Percentiles rank a stretch among this genome's conserved stretches.
Conservation (phyloP, 2,329 filamentous ascomycete genomes). For the Zymoseptoria ardabiliae region DNA sequence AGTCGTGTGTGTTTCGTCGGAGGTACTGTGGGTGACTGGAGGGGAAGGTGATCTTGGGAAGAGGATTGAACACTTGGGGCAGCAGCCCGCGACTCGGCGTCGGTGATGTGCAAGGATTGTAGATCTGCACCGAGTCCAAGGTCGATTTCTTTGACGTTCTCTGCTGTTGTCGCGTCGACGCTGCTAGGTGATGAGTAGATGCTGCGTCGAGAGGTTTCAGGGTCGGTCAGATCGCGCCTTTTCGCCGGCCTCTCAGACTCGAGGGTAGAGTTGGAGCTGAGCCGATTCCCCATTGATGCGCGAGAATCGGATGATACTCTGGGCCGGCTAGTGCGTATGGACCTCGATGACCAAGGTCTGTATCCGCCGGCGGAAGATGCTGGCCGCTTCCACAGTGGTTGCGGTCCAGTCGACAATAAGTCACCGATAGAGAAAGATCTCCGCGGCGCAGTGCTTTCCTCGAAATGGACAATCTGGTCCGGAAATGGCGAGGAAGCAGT, state of each 20-base stretch:
- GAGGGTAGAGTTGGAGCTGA: constrained; percentile 30
- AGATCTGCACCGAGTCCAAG: constrained; percentile 17
- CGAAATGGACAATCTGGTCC: constrained; percentile 10
- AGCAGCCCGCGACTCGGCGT: constrained; percentile 8
- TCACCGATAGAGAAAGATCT: constrained; percentile 47
- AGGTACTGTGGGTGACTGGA: constrained; percentile 10
- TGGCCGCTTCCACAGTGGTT: constrained; percentile 32
- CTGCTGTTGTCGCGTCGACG: constrained; percentile 5
- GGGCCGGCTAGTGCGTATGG: constrained; percentile 20
- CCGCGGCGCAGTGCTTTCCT: constrained; percentile 30
- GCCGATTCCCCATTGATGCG: constrained; percentile 32
- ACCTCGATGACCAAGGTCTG: constrained; percentile 22
- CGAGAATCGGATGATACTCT: constrained; percentile 26
- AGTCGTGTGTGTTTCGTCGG: constrained; percentile 33
- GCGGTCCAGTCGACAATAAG: constrained; percentile 33
- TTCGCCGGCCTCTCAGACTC: constrained; percentile 30
- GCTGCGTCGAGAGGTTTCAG: constrained; percentile 16
- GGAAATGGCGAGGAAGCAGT: constrained; percentile 24
- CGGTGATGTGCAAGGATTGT: constrained; percentile 10
- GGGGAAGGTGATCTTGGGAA: constrained; percentile 11
- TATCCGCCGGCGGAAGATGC: constrained; percentile 27
- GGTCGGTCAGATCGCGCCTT: constrained; percentile 32
- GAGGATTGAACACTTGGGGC: constrained; percentile 10
- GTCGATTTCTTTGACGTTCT: constrained; percentile 17
- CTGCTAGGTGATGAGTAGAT: constrained; percentile 22